Evolutionary conservation across 2,329 filamentous ascomycete genomes (phyloP), one percentile per base, ranked within the genome.

Genomic region (Fusarium sp.): DNA sequence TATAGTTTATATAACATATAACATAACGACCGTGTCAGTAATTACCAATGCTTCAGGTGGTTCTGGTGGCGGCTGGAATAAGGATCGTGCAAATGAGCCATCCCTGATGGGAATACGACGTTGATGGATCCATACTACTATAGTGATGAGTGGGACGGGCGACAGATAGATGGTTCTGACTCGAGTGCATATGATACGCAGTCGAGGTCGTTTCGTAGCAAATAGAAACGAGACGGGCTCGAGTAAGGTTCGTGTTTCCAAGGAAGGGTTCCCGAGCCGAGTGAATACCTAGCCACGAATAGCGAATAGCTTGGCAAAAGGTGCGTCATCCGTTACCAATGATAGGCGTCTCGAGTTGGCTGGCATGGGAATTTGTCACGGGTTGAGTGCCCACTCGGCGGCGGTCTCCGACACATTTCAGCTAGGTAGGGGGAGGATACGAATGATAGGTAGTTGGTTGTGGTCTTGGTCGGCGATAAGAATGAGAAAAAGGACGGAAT

Each of bases 1-100:
- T 69, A 69, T 71, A 73, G 61, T 53, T 61, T 65, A 69, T 71
- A 74, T 74, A 44, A 68, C 44, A 44, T 53, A 62, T 58, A 46
- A 46, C 29, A 42, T 42, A 42, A 42, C 12, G 51, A 59, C 46
- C 62, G 40, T 29, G 20, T 44, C 22, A 16, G 35, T 31, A 44
- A 38, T 35, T 33, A 16, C 40, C 40, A 44, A 44, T 40, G 22
- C 46, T 55, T 24, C 11, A 36, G 33, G 35, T 38, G 31, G 46
- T 22, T 9, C 16, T 60, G 31, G 38, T 57, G 24, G 24, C n/a
- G 6, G 31, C 59, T 27, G 49, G 24, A 62, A 29, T 51, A 31
- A 36, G 53, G 35, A 20, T 42, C 49, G 36, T 33, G 16, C 38
- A 56, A 22, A 62, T 55, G 53, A 56, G 46, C n/a, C 20, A 42